Base-by-base conservation (phyloP, 192 early-diverging fungal genomes). In the Coemansia sp. region DNA sequence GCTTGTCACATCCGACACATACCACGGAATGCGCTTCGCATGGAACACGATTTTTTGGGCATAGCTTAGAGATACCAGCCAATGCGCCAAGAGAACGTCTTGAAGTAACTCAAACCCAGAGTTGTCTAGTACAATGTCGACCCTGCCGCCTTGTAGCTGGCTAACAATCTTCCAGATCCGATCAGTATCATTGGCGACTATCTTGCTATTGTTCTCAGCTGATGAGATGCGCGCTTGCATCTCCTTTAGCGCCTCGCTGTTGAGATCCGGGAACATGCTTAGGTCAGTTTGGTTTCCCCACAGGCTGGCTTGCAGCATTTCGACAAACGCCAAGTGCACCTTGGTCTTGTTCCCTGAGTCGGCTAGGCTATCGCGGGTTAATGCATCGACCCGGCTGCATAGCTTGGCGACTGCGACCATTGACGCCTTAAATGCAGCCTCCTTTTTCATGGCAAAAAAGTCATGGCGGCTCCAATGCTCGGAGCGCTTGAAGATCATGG, bases 241-340 rank as follows among this genome's bases (percentile, higher is more conserved):
- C 58, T 86, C 86, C 53, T 90, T 84, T 13, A 94, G 82, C 18
- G 88, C 88, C 36, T 85, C 87, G 58, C 83, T 70, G 42, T 78
- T 85, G 37, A 91, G 85, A 59, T 91, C 87, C 1, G 87, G 85
- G 48, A 93, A 75, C 64, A 97, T 83, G 51, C 90, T 92, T 57
- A 95, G 73, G 59, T 95, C 95, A 0, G 89, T 89, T 33, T 91
- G 88, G 82, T 97, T 97, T 4, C 95, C 95, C 95, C 95, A 97
- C 45, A 97, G 75, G 24, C 86, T 90, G 31, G 93, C 84, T 70
- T 91, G 86, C 33, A 85, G 69, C 67, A 93, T 66, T 67, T 92
- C 92, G 67, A 85, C 77, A 64, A 91, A 92, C 7, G 84, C 73
- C 55, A 88, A 46, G 18, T 81, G 77, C 31, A 66, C 23, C 58